phyloP scores from a whole-genome alignment of 2,329 filamentous ascomycete genomes.

The Knufia fluminis region DNA sequence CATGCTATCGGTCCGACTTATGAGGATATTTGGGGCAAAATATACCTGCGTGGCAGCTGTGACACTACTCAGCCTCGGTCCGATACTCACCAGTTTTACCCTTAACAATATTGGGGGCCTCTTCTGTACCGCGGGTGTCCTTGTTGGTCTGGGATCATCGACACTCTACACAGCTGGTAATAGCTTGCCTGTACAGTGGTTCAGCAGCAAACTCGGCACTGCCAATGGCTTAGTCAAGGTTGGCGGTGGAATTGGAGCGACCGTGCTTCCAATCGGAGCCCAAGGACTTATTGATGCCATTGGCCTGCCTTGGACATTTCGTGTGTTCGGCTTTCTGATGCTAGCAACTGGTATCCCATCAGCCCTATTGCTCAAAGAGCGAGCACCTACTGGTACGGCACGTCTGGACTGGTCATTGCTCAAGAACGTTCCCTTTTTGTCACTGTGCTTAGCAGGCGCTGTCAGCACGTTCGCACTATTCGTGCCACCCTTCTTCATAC shows the following conservation, averaged over 20 bases:
- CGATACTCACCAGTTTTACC: slow-evolving; percentile 40
- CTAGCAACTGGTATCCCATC: slow-evolving; percentile 48
- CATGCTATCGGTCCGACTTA: slow-evolving; percentile 44
- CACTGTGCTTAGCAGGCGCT: slow-evolving; percentile 46
- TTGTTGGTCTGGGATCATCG: slow-evolving; percentile 39
- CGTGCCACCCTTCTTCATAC: slow-evolving; percentile 54
- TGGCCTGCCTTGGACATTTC: slow-evolving; percentile 45
- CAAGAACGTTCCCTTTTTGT: slow-evolving; percentile 41
- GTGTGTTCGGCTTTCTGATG: slow-evolving; percentile 44
- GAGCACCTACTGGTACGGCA: slow-evolving; percentile 31
- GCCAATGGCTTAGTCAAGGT: slow-evolving; percentile 49
- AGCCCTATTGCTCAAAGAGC: slow-evolving; percentile 45
- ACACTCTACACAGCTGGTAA: slow-evolving; percentile 40
- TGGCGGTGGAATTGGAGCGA: slow-evolving; percentile 48
- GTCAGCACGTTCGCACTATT: slow-evolving; percentile 53
- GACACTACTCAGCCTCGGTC: slow-evolving; percentile 40
- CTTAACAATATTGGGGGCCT: slow-evolving; percentile 38
- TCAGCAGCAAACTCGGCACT: slow-evolving; percentile 44
- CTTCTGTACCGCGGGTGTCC: slow-evolving; percentile 41
- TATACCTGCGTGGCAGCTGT: slow-evolving; percentile 42
- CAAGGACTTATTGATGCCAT: slow-evolving; percentile 39
- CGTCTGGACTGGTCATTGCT: slow-evolving; percentile 49
- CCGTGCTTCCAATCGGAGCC: slow-evolving; percentile 43
- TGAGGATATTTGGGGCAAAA: slow-evolving; percentile 42
- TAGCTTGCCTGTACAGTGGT: slow-evolving; percentile 46